Percentiles rank a stretch among this genome's conserved stretches.
These are phyloP conservation scores for Podaxis rugospora DNA, from an alignment of 768 basidiomycete species.

Conservation along the genomic window DNA sequence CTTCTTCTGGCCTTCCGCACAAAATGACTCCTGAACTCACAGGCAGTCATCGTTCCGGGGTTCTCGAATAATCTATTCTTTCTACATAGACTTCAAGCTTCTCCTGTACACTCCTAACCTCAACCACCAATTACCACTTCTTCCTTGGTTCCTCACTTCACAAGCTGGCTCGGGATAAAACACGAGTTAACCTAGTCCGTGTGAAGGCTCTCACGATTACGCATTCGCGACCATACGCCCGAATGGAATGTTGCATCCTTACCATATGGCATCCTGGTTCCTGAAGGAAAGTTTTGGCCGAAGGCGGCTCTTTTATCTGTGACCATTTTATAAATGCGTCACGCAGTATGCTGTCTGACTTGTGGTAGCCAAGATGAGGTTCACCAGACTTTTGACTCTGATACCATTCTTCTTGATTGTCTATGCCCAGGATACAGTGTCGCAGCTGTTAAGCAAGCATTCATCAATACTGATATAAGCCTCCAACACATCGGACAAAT, in stretches of 20 bases:
- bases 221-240: not conserved
- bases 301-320: not conserved
- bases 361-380: not conserved
- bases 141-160: not conserved
- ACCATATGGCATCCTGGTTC: not conserved
- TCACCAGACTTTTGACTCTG: not conserved
- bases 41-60: not conserved
- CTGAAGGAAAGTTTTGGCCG: not conserved
- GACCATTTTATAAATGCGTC: not conserved
- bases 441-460: slow-evolving; percentile 19
- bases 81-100: not conserved
- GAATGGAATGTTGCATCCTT: not conserved
- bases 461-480: slow-evolving; percentile 21
- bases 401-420: not conserved
- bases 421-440: slow-evolving; percentile 21
- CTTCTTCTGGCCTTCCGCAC: not conserved
- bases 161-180: not conserved
- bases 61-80: not conserved
- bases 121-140: not conserved
- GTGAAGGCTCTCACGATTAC: not conserved
- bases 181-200: not conserved
- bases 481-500: not conserved
- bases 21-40: not conserved
- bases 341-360: not conserved
- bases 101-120: not conserved